Evolutionary conservation across 2,329 filamentous ascomycete genomes (phyloP), one percentile per base, ranked within the genome.

Genomic region (Paecilomyces fulvus): DNA sequence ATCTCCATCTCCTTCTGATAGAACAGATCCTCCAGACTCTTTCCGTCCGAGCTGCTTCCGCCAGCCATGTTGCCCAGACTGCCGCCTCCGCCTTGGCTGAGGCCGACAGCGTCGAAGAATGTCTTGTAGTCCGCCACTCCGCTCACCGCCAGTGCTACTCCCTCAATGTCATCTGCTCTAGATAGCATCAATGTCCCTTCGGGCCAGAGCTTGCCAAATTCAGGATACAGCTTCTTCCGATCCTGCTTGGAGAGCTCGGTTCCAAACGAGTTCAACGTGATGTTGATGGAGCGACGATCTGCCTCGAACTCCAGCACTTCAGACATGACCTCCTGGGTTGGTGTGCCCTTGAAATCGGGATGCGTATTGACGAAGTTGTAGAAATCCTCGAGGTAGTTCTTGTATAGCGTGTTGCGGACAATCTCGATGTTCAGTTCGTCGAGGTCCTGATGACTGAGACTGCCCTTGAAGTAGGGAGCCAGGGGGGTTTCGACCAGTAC

Each of bases 1-100:
- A 97, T 88, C 73, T 99, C 92, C 94, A 97, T 97, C 77, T 99
- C 94, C 78, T 96, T 97, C 74, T 96, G 90, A 73, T 99, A 99
- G 77, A 99, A 99, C 79, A 99, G 81, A 70, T 99, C 94, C 72
- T 99, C 94, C 65, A 99, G 75, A 66, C 92, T 96, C 77, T 89
- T 91, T 52, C 89, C 88, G 64, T 96, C 91, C 14, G 84, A 80
- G 25, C 87, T 85, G n/a, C 83, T 80, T 33, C 90, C 90, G 58
- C 89, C 88, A 23, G 84, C 84, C 88, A 92, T 90, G 74, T 95
- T 95, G 50, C 90, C 90, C 30, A 90, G 83, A 3, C 88, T 85
- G 31, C 85, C 79, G 1, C 86, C 85, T 37, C 88, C 85, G 31
- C 86, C 85, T 50, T 92, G 83, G 43, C 88, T 90, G 65, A 89